Base-by-base conservation (phyloP, 2,329 filamentous ascomycete genomes). In the Neobulgaria alba region DNA sequence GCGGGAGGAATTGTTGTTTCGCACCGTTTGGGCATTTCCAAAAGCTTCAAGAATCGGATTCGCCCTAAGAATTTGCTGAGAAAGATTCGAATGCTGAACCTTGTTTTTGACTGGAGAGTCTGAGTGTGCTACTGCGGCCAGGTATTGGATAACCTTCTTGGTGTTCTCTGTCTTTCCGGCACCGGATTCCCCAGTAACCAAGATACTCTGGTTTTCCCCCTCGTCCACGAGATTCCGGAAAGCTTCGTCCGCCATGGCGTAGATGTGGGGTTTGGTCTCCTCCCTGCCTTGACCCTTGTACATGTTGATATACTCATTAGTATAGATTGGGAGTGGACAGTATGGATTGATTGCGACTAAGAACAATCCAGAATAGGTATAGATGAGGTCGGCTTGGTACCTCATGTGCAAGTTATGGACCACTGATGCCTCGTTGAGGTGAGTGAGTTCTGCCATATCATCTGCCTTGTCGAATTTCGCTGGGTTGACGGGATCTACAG, bases 401-500 rank as follows among this genome's bases (percentile, higher is more conserved):
- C 92, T 75, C 71, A 86, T 90, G 53, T 94, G 84, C 42, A 98
- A 74, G 60, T 98, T 98, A 67, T 98, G 89, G 38, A 98, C 89
- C 38, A 98, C 92, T 0, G 92, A 96, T 16, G 90, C 85, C 66
- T 98, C 92, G 64, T 98, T 98, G 49, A 98, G 70, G 63, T 98
- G 92, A 4, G 92, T 98, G 58, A 98, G 74, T 63, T 98, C 92
- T 17, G 93, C 92, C 92, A 98, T 98, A 63, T 98, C 93, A 67
- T 93, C 88, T 50, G 90, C 90, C 66, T 95, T 98, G 74, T 98
- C 92, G 67, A 98, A 98, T 62, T 98, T 98, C 57, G 90, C 90
- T 34, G 92, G 92, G 65, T 98, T 98, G 68, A 98, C 93, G 66
- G 95, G 96, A 71, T 98, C 93, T 52, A 95, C 88, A 55, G 79